Percentiles rank a stretch among this genome's conserved stretches.
Evolutionary conservation across 2,329 filamentous ascomycete genomes (phyloP).

Genomic region (Cercospora brassicicola): DNA sequence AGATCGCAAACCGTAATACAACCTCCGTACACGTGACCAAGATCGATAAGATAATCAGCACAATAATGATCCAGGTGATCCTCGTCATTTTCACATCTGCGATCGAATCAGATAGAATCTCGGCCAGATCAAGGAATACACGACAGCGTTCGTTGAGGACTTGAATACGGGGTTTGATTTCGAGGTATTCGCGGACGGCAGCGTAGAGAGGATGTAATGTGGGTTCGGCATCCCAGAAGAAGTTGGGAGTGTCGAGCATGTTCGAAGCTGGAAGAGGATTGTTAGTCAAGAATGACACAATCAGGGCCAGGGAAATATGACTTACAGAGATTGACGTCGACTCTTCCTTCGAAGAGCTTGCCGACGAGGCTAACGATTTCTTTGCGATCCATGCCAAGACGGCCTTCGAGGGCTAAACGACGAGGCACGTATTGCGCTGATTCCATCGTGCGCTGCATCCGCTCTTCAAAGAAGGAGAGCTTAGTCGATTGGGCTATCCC

Average conservation of each 20-base stretch:
- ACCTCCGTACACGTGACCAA: constrained; percentile 89
- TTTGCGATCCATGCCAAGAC: constrained; percentile 84
- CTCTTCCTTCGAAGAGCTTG: constrained; percentile 84
- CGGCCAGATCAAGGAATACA: constrained; percentile 93
- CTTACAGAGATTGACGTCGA: constrained; percentile 97
- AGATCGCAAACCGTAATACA: constrained; percentile 76
- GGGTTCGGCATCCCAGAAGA: constrained; percentile 98
- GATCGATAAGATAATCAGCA: constrained; percentile 88
- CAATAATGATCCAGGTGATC: constrained; percentile 97
- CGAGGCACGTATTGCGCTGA: constrained; percentile 91
- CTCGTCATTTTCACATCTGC: constrained; percentile 92
- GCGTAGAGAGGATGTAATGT: constrained; percentile 91
- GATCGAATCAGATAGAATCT: constrained; percentile 89
- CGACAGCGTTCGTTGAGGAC: constrained; percentile 95
- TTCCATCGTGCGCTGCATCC: constrained; percentile 91
- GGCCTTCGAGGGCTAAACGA: constrained; percentile 80
- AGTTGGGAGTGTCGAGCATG: constrained; percentile 91
- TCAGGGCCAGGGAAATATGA: constrained; percentile 20
- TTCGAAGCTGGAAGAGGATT: constrained; percentile 69
- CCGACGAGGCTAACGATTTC: constrained; percentile 93
- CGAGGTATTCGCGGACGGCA: constrained; percentile 93
- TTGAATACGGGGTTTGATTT: constrained; percentile 93
- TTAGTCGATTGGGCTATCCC: constrained; percentile 97
- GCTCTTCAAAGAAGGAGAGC: constrained; percentile 91
- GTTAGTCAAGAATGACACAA: background rate